These are phyloP conservation scores for Annulohypoxylon maeteangense DNA, from an alignment of 495 filamentous ascomycete species.

Conservation along the genomic window DNA sequence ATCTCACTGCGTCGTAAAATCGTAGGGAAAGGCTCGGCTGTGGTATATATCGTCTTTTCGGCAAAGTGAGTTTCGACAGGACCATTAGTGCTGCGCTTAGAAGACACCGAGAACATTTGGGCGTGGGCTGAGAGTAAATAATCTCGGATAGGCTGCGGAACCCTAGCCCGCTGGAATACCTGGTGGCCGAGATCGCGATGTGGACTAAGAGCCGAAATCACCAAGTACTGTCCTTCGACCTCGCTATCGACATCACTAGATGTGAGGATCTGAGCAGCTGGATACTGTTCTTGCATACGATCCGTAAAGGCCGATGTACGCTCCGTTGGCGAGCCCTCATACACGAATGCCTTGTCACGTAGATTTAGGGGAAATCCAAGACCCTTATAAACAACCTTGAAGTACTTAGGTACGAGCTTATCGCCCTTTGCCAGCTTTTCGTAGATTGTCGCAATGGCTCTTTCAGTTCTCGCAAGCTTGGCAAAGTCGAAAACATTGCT, in stretches of 20 bases:
- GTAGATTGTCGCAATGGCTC: constrained; percentile 93
- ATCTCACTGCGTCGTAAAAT: constrained; percentile 91
- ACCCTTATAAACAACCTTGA: constrained; percentile 90
- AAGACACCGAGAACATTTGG: constrained; percentile 76
- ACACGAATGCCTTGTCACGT: constrained; percentile 92
- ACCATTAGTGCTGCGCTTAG: constrained; percentile 71
- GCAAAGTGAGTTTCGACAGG: constrained; percentile 76
- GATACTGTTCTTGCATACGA: constrained; percentile 91
- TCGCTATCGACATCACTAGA: constrained; percentile 75
- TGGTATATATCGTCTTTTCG: constrained; percentile 88
- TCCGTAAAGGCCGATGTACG: constrained; percentile 85
- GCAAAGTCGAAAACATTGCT: constrained; percentile 87
- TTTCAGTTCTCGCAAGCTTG: constrained; percentile 87
- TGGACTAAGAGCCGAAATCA: constrained; percentile 80
- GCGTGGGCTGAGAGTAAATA: constrained; percentile 82
- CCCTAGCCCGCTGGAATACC: constrained; percentile 86
- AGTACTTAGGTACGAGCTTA: constrained; percentile 82
- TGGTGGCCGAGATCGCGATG: constrained; percentile 85
- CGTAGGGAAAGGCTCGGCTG: constrained; percentile 88
- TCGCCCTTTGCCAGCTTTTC: constrained; percentile 86
- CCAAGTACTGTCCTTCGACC: constrained; percentile 89
- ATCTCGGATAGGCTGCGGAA: constrained; percentile 83
- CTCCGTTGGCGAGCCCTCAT: constrained; percentile 82
- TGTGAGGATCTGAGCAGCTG: constrained; percentile 82
- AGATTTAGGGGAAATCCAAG: constrained; percentile 85